Percentiles rank a stretch among this genome's conserved stretches.
phyloP scores from a whole-genome alignment of 2,329 filamentous ascomycete species.

The Macroventuria anomochaeta region DNA sequence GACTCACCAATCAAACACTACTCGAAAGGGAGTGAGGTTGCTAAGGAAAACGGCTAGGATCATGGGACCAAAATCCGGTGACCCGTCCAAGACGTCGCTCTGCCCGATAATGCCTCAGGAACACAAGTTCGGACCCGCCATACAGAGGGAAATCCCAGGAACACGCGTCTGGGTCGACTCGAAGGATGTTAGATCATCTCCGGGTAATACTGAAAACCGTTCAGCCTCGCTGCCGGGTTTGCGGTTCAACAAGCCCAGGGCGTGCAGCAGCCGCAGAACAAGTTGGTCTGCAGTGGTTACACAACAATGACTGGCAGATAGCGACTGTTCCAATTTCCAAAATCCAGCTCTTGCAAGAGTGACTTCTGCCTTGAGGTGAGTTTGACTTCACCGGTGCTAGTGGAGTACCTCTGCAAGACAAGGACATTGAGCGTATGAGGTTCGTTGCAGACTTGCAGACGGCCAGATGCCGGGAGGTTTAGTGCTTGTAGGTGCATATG shows the following conservation, averaged over 20 bases:
- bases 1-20: slow-evolving; percentile 12
- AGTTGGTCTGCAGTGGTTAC: not conserved
- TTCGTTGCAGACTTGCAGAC: slow-evolving; percentile 24
- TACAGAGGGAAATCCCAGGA: not conserved
- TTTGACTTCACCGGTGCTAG: slow-evolving; percentile 42
- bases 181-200: not conserved
- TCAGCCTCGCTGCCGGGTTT: not conserved
- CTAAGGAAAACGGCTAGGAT: slow-evolving; percentile 22
- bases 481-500: slow-evolving; percentile 20
- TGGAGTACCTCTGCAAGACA: slow-evolving; percentile 29
- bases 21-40: slow-evolving; percentile 2
- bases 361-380: slow-evolving; percentile 41
- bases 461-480: slow-evolving; percentile 31
- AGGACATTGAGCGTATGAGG: slow-evolving; percentile 14
- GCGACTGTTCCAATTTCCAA: not conserved
- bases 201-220: not conserved
- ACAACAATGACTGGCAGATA: not conserved
- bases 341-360: slow-evolving; percentile 22
- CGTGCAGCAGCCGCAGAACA: not conserved
- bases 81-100: slow-evolving; percentile 19
- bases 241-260: not conserved
- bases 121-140: slow-evolving; percentile 1
- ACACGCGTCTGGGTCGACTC: not conserved
- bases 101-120: slow-evolving; percentile 13
- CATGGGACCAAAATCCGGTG: slow-evolving; percentile 34